Conservation (phyloP, 2,329 filamentous ascomycete genomes). For the Sporothrix brasiliensis region DNA sequence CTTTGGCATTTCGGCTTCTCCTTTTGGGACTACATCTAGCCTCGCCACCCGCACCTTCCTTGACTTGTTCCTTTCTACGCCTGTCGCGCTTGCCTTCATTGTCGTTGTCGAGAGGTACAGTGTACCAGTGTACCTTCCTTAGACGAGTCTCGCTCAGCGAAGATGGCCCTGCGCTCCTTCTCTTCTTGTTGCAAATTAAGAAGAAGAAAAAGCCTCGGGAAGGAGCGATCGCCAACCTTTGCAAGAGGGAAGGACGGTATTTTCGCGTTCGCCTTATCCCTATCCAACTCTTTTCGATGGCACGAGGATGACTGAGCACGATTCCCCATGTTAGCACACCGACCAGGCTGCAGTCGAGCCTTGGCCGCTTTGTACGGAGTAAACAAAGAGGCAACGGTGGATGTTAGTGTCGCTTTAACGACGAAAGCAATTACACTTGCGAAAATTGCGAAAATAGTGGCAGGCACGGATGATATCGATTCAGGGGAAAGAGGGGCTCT, state of each 20-base stretch:
- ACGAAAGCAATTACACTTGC: not conserved
- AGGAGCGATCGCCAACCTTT: not conserved
- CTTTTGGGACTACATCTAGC: not conserved
- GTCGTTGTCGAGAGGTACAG: not conserved
- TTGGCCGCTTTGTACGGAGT: too few species aligned
- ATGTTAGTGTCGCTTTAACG: not conserved
- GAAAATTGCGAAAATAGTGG: not conserved
- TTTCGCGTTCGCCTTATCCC: not conserved
- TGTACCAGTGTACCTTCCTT: not conserved
- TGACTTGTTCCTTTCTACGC: not conserved
- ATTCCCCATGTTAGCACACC: not conserved
- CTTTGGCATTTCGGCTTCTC: not conserved
- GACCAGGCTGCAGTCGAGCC: not conserved
- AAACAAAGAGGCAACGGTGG: not conserved
- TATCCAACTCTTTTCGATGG: conserved; percentile 4
- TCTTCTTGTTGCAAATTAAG: not conserved
- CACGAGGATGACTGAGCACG: conserved; percentile 2
- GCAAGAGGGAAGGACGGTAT: not conserved
- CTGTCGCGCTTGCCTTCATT: not conserved
- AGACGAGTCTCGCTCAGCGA: conserved; percentile 11
- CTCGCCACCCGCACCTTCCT: not conserved
- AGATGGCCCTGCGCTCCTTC: conserved; percentile 12
- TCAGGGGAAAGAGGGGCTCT: conserved; percentile 15
- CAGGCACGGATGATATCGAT: not conserved
- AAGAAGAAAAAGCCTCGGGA: not conserved